phyloP scores from a whole-genome alignment of 2,329 filamentous ascomycete species.

The Neoscytalidium dimidiatum region DNA sequence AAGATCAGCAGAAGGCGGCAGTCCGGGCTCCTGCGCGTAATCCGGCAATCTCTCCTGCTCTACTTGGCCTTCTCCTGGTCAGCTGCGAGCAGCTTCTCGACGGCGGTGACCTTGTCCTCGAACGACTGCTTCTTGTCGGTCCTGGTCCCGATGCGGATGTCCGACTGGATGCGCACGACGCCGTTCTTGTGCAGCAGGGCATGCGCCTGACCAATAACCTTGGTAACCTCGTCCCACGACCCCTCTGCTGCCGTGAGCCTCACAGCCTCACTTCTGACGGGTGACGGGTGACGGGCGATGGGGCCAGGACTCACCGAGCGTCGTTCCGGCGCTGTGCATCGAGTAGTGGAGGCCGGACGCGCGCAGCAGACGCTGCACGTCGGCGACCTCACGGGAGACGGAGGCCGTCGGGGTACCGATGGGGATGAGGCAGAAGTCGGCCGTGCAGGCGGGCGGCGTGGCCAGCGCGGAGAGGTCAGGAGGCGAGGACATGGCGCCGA shows the following conservation, averaged over 20 bases:
- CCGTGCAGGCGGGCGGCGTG: slow-evolving; percentile 76
- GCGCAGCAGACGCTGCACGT: slow-evolving; percentile 82
- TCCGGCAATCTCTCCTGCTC: background rate
- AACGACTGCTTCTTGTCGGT: slow-evolving; percentile 85
- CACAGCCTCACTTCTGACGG: background rate
- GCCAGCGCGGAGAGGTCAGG: slow-evolving; percentile 26
- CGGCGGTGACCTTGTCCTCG: slow-evolving; percentile 72
- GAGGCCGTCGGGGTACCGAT: slow-evolving; percentile 59
- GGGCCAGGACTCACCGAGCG: slow-evolving; percentile 55
- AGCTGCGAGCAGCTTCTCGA: slow-evolving; percentile 30
- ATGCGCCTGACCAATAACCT: slow-evolving; percentile 44
- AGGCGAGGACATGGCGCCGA: slow-evolving; percentile 8
- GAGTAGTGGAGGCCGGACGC: slow-evolving; percentile 77
- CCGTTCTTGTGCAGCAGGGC: slow-evolving; percentile 41
- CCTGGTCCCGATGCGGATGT: slow-evolving; percentile 81
- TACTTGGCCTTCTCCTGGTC: background rate
- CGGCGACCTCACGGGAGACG: slow-evolving; percentile 72
- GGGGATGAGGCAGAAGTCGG: slow-evolving; percentile 90
- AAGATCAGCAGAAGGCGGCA: background rate
- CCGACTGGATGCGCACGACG: slow-evolving; percentile 73
- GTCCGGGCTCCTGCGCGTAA: slow-evolving; percentile 4
- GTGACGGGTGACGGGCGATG: no score
- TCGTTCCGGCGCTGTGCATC: slow-evolving; percentile 94
- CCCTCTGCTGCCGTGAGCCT: slow-evolving; percentile 63
- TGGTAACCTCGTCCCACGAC: slow-evolving; percentile 85